These are phyloP conservation scores for Globisporangium takayamanum DNA, from an alignment of 352 stramenopile species.

Conservation along the genomic window DNA sequence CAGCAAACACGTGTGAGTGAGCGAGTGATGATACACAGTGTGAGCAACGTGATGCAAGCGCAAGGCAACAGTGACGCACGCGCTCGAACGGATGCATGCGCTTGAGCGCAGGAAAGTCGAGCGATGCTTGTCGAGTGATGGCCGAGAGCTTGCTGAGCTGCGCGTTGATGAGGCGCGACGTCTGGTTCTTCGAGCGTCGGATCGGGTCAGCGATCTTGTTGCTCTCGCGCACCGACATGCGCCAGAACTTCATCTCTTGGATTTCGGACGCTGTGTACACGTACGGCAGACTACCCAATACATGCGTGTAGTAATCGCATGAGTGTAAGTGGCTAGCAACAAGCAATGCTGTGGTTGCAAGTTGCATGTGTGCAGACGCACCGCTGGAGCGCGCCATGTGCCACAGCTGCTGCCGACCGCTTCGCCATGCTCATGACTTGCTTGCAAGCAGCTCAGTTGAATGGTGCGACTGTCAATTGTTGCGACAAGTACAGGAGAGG, in stretches of 20 bases:
- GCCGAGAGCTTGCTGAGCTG: conserved; percentile 67
- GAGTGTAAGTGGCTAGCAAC: neutral
- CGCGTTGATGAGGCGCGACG: conserved; percentile 73
- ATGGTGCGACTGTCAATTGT: neutral
- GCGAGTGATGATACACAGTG: no score
- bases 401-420: conserved; percentile 18
- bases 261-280: conserved; percentile 78
- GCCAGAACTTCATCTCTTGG: conserved; percentile 87
- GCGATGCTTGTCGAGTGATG: conserved; percentile 62
- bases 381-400: conserved; percentile 67
- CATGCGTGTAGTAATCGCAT: neutral
- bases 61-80: conserved; percentile 19
- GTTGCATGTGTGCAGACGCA: conserved; percentile 10
- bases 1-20: neutral
- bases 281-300: conserved; percentile 53
- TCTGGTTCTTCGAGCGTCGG: conserved; percentile 78
- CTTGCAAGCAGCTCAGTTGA: neutral
- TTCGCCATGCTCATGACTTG: conserved; percentile 9
- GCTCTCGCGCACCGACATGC: conserved; percentile 58
- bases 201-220: conserved; percentile 74
- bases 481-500: neutral
- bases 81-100: conserved; percentile 78
- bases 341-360: neutral
- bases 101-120: conserved; percentile 73
- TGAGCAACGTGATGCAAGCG: neutral